Base-by-base conservation (phyloP, 2,329 filamentous ascomycete genomes). In the Fusarium newnesense region DNA sequence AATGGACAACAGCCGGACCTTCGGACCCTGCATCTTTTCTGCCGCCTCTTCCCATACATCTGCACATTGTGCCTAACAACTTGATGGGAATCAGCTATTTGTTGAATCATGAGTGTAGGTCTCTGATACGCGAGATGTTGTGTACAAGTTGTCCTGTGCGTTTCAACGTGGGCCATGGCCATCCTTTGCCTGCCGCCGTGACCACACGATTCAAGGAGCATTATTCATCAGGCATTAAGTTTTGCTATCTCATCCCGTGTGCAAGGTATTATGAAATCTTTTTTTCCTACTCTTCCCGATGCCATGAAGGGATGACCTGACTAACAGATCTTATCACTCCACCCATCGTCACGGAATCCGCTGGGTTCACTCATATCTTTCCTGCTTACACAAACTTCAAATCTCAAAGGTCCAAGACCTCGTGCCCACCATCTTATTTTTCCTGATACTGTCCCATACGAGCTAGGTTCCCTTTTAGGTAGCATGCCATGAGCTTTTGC, bases 331-430 rank as follows among this genome's bases (percentile, higher is more conserved):
- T 43, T n/a, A 65, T 74, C 74, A 69, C 69, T 60, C 70, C 70
- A 75, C 72, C 26, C 57, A 37, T 42, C 40, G 64, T 75, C 68
- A 74, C 52, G 69, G 71, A 69, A 76, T 67, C 57, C 15, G 30
- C 54, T 49, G 42, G 28, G 32, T 61, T 59, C 58, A 64, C 64
- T 63, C 54, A 64, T 59, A 42, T 58, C 36, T 58, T 49, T 60
- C 47, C 44, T 63, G 26, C 32, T 74, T 26, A 60, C 37, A 54
- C 30, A 62, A 30, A 30, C 52, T 36, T 60, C 59, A 52, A 42
- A 28, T 39, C 43, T 54, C 59, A 30, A 52, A 63, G 57, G n/a
- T 58, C 61, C 49, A 52, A 63, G 57, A 39, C 56, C 53, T 73
- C 50, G 61, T 47, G 24, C 36, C 50, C 70, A 60, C 49, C 68